These are phyloP conservation scores for Coprinopsis sp. DNA, from an alignment of 768 basidiomycete genomes.

Conservation along the genomic window DNA sequence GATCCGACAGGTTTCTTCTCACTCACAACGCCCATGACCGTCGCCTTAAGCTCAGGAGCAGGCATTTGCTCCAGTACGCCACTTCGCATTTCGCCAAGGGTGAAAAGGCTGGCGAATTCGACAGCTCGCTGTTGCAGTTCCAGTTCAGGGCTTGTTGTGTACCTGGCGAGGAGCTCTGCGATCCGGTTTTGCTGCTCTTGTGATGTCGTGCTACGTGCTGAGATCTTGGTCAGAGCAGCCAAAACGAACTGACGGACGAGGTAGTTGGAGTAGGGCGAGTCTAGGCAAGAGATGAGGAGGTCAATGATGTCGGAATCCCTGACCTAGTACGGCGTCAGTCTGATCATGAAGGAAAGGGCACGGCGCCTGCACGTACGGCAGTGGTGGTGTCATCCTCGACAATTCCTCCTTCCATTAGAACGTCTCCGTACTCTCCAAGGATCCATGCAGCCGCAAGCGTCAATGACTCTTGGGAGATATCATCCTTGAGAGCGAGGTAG, in stretches of 20 bases:
- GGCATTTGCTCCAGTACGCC: constrained; percentile 98
- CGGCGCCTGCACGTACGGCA: constrained; percentile 40
- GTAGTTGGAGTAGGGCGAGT: constrained; percentile 92
- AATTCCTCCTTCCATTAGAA: constrained; percentile 80
- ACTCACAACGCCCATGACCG: constrained; percentile 91
- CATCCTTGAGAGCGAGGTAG: constrained; percentile 79
- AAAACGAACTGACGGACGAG: constrained; percentile 91
- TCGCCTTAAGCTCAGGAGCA: constrained; percentile 96
- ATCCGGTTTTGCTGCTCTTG: constrained; percentile 73
- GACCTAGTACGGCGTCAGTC: constrained; percentile 38
- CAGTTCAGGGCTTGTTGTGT: constrained; percentile 84
- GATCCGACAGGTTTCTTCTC: constrained; percentile 97
- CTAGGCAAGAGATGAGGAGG: constrained; percentile 78
- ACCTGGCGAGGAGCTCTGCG: constrained; percentile 69
- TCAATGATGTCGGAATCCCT: constrained; percentile 82
- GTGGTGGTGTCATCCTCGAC: constrained; percentile 69
- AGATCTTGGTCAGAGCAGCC: constrained; percentile 84
- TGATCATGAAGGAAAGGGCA: too few species aligned
- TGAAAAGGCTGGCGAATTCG: constrained; percentile 87
- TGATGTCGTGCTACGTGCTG: constrained; percentile 69
- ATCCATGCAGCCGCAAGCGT: constrained; percentile 94
- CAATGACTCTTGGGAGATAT: constrained; percentile 95
- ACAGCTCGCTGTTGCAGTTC: constrained; percentile 96
- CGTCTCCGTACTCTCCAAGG: constrained; percentile 93
- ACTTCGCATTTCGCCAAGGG: constrained; percentile 63